Percentiles rank a stretch among this genome's conserved stretches.
Conservation (phyloP, 1,284 basidiomycete genomes). For the Ceratobasidium sp. region DNA sequence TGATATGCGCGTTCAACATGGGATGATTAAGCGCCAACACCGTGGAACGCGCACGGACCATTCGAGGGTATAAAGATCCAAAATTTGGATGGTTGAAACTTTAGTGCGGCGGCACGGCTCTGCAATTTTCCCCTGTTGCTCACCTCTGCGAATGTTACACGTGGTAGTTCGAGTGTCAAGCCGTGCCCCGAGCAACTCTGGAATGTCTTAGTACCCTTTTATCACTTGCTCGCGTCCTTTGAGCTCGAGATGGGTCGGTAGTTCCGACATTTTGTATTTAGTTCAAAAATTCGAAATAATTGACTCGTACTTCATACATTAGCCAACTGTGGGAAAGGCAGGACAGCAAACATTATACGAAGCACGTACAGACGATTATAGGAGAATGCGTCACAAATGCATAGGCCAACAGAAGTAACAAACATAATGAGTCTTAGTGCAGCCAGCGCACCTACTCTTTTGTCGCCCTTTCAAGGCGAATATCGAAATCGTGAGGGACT, state of each 20-base stretch:
- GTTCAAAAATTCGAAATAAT: not conserved
- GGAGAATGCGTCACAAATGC: too few species aligned
- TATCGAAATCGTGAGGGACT: constrained; percentile 19
- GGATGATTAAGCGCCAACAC: constrained; percentile 13
- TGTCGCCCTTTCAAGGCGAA: constrained; percentile 3
- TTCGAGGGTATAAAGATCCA: not conserved
- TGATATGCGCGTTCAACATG: too few species aligned
- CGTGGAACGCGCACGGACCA: constrained; percentile 27
- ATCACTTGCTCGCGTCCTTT: constrained; percentile 50
- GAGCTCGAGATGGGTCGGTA: constrained; percentile 76
- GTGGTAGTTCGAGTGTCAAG: constrained; percentile 87
- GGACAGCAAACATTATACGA: not conserved
- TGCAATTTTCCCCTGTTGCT: constrained; percentile 81
- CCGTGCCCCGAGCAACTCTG: constrained; percentile 68
- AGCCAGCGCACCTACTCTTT: constrained; percentile 13
- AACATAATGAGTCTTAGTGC: not conserved
- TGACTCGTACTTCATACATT: not conserved
- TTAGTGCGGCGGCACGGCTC: constrained; percentile 83
- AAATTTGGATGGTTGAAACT: constrained; percentile 43
- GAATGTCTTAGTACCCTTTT: constrained; percentile 82
- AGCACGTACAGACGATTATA: not conserved
- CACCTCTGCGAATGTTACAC: constrained; percentile 66
- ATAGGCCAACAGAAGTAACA: not conserved
- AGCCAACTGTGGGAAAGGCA: not conserved
- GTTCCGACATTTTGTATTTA: constrained; percentile 65